A percentile compares a stretch with the other conserved stretches of the same genome.
phyloP scores from a whole-genome alignment of 805 yeast genomes.

The Ogataea ramenticola region DNA sequence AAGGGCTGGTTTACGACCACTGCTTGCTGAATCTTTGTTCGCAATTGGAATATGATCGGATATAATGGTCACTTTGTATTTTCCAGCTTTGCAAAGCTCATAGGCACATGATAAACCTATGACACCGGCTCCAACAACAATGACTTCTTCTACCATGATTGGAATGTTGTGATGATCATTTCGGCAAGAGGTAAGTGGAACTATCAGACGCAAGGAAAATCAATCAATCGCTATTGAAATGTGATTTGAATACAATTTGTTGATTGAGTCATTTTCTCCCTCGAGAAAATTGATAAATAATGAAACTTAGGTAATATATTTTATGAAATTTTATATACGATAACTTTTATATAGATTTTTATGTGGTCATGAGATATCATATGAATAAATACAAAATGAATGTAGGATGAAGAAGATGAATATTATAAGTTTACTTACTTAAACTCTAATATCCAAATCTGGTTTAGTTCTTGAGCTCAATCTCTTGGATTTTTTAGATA shows the following conservation, averaged over 20 bases:
- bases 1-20: conserved; percentile 11
- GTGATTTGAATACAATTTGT: no score
- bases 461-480: conserved; percentile 22
- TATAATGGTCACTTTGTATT: conserved; percentile 29
- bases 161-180: no score
- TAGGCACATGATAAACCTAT: conserved; percentile 50
- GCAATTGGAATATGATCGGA: conserved; percentile 34
- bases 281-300: no score
- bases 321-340: no score
- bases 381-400: not conserved
- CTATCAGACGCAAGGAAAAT: no score
- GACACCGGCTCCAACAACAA: conserved; percentile 53
- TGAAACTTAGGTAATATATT: no score
- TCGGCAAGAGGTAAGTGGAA: no score
- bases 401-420: not conserved
- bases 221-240: no score
- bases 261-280: no score
- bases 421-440: no score
- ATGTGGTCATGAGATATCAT: no score
- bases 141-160: conserved; percentile 14
- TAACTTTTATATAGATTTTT: no score
- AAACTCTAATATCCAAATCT: conserved; percentile 21
- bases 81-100: conserved; percentile 32
- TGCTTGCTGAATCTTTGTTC: not conserved
- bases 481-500: conserved; percentile 21